Conservation (phyloP, 176 grass and related monocot genomes). For the Chloris gayana region DNA sequence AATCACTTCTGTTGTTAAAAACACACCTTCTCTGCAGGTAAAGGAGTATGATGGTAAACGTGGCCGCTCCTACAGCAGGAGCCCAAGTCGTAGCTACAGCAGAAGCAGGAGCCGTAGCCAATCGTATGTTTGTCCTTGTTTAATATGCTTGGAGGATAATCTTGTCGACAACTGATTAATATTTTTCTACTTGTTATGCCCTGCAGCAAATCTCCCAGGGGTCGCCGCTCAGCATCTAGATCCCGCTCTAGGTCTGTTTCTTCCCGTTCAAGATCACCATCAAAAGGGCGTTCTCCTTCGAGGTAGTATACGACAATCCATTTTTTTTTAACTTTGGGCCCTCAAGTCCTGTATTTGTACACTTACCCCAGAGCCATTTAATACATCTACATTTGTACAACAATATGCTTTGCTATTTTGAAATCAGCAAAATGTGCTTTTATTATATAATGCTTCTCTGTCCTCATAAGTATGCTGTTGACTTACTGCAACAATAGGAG, state of each 20-base stretch:
- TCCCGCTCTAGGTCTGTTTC: conserved; percentile 68
- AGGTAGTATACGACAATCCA: conserved; percentile 39
- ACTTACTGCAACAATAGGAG: neutral
- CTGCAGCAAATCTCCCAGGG: conserved; percentile 65
- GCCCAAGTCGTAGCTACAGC: conserved; percentile 58
- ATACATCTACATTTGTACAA: neutral
- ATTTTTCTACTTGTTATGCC: neutral
- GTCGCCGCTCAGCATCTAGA: conserved; percentile 50
- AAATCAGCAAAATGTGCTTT: neutral
- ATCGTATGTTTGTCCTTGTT: conserved; percentile 31
- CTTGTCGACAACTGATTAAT: neutral
- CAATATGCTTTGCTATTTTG: conserved; percentile 9
- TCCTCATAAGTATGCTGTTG: neutral
- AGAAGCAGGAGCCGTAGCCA: conserved; percentile 55
- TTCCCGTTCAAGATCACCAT: conserved; percentile 58
- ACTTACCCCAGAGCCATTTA: neutral
- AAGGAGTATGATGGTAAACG: conserved; percentile 75
- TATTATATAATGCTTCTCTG: neutral
- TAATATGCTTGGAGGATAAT: conserved; percentile 8
- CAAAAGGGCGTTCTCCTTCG: conserved; percentile 53
- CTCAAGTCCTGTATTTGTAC: neutral
- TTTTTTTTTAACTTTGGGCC: neutral
- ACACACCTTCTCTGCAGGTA: conserved; percentile 48
- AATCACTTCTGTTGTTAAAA: conserved; percentile 12
- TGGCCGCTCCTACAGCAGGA: conserved; percentile 55